Evolutionary conservation across 2,329 filamentous ascomycete species (phyloP).

Genomic region (Fusarium palustre): DNA sequence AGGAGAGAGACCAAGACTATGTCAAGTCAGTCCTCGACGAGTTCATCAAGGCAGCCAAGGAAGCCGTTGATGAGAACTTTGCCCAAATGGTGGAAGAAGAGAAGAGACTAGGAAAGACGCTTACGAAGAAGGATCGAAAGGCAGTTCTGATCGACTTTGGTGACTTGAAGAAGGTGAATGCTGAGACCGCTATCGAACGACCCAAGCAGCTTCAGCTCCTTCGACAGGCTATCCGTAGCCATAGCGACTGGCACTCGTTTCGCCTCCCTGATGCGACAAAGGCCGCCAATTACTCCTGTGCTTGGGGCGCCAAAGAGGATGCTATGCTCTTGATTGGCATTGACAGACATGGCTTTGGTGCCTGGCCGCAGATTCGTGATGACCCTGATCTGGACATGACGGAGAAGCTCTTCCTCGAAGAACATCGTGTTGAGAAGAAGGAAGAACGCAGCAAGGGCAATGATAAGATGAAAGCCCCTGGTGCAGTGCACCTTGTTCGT

Average conservation of each 20-base stretch:
- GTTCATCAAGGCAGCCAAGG: constrained; percentile 70
- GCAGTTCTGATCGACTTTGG: constrained; percentile 95
- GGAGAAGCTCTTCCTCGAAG: constrained; percentile 96
- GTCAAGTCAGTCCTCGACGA: constrained; percentile 81
- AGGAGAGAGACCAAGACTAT: constrained; percentile 83
- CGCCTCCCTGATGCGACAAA: constrained; percentile 93
- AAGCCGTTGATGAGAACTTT: constrained; percentile 74
- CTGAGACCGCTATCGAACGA: constrained; percentile 92
- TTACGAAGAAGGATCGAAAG: constrained; percentile 98
- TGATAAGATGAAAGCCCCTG: constrained; percentile 87
- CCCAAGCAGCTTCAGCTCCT: constrained; percentile 89
- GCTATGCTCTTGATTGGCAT: constrained; percentile 98
- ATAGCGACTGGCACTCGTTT: constrained; percentile 80
- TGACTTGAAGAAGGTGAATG: constrained; percentile 94
- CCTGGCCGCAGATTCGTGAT: constrained; percentile 94
- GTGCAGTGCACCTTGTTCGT: constrained; percentile 96
- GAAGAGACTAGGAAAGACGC: constrained; percentile 80
- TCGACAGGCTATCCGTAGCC: constrained; percentile 75
- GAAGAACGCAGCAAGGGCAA: constrained; percentile 86
- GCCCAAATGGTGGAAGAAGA: constrained; percentile 83
- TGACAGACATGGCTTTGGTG: constrained; percentile 91
- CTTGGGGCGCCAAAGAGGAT: constrained; percentile 94
- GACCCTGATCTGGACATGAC: constrained; percentile 85
- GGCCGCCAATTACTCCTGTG: constrained; percentile 87
- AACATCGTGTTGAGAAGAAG: constrained; percentile 98